phyloP scores from a whole-genome alignment of 805 yeast genomes.

The Lipomyces orientalis region DNA sequence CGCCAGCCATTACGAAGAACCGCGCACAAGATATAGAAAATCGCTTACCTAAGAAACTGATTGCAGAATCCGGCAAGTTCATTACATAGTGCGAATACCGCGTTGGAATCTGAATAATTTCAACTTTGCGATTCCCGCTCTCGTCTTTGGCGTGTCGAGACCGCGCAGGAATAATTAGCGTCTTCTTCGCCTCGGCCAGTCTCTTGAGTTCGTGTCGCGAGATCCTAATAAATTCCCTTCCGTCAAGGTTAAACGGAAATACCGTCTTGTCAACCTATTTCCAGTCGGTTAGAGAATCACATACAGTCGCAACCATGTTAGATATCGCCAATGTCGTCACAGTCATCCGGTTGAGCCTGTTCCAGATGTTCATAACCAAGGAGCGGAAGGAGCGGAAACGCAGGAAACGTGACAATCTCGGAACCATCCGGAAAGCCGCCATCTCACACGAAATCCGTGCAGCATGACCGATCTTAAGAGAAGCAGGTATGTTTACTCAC shows the following conservation, averaged over 20 bases:
- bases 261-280: constrained; percentile 52
- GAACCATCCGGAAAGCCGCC: constrained; percentile 20
- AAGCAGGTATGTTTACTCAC: constrained; percentile 45
- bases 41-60: constrained; percentile 58
- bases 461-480: constrained; percentile 6
- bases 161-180: constrained; percentile 16
- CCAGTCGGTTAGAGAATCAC: background rate
- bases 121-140: constrained; percentile 2
- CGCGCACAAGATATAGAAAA: background rate
- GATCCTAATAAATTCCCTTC: constrained; percentile 71
- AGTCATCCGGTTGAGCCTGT: constrained; percentile 30
- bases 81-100: constrained; percentile 78
- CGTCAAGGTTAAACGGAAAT: constrained; percentile 73
- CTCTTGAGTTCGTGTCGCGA: constrained; percentile 16
- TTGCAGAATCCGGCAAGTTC: constrained; percentile 95
- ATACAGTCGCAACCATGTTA: constrained; percentile 16
- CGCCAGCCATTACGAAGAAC: background rate
- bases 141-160: constrained; percentile 11
- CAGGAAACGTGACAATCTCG: constrained; percentile 23
- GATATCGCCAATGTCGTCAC: constrained; percentile 30
- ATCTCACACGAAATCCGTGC: constrained; percentile 22
- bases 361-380: constrained; percentile 32
- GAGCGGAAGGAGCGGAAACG: constrained; percentile 37
- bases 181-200: constrained; percentile 18
- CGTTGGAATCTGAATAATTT: constrained; percentile 51